Conservation (phyloP, 1,284 basidiomycete species). For the Fomitopsis pinicola region DNA sequence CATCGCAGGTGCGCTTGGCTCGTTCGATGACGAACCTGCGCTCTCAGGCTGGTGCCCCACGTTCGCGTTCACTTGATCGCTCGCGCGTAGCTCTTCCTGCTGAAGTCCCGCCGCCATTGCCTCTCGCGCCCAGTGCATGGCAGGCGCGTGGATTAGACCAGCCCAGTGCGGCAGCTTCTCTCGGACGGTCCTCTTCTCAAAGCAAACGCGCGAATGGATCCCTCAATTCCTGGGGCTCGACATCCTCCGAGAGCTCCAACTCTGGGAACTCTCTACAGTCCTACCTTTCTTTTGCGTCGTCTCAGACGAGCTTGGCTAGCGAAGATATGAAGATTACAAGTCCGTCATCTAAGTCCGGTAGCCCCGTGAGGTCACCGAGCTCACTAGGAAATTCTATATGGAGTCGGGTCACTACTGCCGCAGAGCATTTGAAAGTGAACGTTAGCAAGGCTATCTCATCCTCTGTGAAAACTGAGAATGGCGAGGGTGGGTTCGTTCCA, state of each 20-base stretch:
- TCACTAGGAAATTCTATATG: slow-evolving; percentile 39
- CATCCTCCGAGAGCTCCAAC: slow-evolving; percentile 27
- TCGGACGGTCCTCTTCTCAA: neutral
- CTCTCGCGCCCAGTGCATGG: slow-evolving; percentile 20
- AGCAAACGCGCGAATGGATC: slow-evolving; percentile 11
- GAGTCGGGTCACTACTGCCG: slow-evolving; percentile 50
- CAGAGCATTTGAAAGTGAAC: slow-evolving; percentile 49
- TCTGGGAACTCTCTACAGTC: slow-evolving; percentile 7
- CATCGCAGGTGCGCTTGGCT: slow-evolving; percentile 20
- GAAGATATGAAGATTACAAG: slow-evolving; percentile 12
- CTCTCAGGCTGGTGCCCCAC: slow-evolving; percentile 2
- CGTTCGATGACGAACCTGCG: slow-evolving; percentile 23
- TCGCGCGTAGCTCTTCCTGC: slow-evolving; percentile 9
- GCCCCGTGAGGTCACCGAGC: slow-evolving; percentile 28
- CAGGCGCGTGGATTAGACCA: neutral
- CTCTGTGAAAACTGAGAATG: slow-evolving; percentile 37
- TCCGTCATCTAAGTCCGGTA: neutral
- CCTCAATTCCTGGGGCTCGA: slow-evolving; percentile 10
- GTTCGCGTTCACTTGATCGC: slow-evolving; percentile 17
- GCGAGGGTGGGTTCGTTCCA: slow-evolving; percentile 41
- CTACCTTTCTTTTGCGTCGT: slow-evolving; percentile 31
- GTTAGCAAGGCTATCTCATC: slow-evolving; percentile 54
- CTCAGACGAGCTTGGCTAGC: slow-evolving; percentile 43
- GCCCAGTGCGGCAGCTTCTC: neutral
- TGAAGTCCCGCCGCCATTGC: slow-evolving; percentile 15